Conservation (phyloP, 495 filamentous ascomycete species). For the Aspergillus biplanus region DNA sequence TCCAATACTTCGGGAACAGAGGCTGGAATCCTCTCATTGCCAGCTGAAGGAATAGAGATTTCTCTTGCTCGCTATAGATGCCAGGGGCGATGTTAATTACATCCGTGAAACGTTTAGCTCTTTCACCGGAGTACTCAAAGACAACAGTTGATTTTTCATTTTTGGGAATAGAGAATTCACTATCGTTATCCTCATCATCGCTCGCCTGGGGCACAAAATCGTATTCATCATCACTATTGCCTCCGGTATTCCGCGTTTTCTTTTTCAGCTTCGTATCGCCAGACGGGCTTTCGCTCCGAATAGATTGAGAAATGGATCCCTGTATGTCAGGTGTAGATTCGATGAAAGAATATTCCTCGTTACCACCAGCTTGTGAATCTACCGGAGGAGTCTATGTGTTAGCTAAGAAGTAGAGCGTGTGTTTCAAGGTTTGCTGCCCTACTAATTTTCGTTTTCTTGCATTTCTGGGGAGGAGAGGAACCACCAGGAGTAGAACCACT, state of each 20-base stretch:
- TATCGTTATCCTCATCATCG: slow-evolving; percentile 4
- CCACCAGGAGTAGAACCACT: background rate
- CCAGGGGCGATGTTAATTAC: slow-evolving; percentile 31
- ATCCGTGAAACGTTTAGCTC: slow-evolving; percentile 33
- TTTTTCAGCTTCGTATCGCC: background rate
- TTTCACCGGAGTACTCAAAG: slow-evolving; percentile 36
- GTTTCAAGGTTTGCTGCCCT: background rate
- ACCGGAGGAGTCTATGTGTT: background rate
- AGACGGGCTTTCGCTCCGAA: background rate
- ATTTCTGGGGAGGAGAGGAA: background rate
- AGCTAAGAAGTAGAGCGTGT: background rate
- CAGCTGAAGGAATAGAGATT: slow-evolving; percentile 57
- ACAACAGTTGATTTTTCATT: slow-evolving; percentile 30
- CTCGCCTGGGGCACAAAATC: background rate
- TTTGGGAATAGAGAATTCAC: slow-evolving; percentile 14
- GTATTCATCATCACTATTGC: background rate
- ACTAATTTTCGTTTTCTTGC: background rate
- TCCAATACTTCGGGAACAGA: slow-evolving; percentile 58
- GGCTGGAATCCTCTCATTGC: slow-evolving; percentile 63
- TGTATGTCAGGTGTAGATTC: too few relatives aligned
- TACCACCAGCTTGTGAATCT: too few relatives aligned
- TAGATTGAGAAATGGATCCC: background rate
- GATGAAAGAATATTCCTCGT: too few relatives aligned
- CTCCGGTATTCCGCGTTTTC: background rate
- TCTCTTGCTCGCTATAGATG: slow-evolving; percentile 55